Evolutionary conservation across 352 stramenopile genomes (phyloP), one percentile per base, ranked within the genome.

Genomic region (Aphanomyces astaci): DNA sequence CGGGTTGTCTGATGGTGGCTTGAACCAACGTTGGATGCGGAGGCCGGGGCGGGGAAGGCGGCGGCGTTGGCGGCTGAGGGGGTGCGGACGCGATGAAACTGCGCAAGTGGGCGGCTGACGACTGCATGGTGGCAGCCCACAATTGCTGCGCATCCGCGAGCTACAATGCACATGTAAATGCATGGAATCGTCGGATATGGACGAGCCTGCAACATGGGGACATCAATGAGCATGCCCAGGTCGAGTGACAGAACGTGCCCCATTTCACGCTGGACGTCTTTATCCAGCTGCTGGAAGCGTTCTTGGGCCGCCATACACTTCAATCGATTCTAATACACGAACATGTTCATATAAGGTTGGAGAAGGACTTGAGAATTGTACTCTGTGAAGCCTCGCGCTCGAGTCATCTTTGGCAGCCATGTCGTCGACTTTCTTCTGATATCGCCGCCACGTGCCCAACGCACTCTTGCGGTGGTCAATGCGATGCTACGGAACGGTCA

Each of bases 401-500:
- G 68, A 77, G 36, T 89, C 79, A 52, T 72, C 74, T n/a, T 75
- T 79, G 5, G 57, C 76, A 63, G 84, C 63, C 4, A 92, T 80
- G 1, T 87, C 78, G 2, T 74, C 63, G 7, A 92, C 59, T 62
- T 92, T 92, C 28, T 46, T 73, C 33, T 88, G 71, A 33, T 92
- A 90, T 24, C 79, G 79, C 70, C 72, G 36, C 57, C 82, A 79
- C 13, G 86, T 66, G n/a, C 68, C 75, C 53, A 85, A 64, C 4
- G 79, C 80, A 62, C 84, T 79, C 27, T 86, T 83, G 32, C 80
- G 82, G 65, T 90, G 80, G 32, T 89, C 80, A n/a, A 81, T 88
- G 39, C 78, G 76, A 3, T 89, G 63, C 74, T 88, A 64, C 19
- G 5, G 4, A 40, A 62, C 11, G n/a, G 33, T 70, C 10, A 27